Base-by-base conservation (phyloP, 2,329 filamentous ascomycete genomes). In the Talaromyces sp. region DNA sequence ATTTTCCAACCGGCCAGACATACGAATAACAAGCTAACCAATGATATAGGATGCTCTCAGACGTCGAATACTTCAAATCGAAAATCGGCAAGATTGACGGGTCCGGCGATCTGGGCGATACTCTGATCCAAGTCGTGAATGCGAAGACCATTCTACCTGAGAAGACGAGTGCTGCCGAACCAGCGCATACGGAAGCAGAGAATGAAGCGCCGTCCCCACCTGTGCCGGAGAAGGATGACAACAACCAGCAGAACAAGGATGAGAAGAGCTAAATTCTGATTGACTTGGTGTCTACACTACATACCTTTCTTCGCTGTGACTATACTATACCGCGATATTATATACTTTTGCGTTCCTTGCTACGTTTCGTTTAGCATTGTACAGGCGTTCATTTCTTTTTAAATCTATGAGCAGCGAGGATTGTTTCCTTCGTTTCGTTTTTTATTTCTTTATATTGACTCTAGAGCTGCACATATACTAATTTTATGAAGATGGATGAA, bases 31-130 rank as follows among this genome's bases (percentile, higher is more conserved):
- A 49, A 54, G 39, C 60, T 60, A 41, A 63, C 43, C 45, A 16
- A 45, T 54, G 7, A 10, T n/a, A 35, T 68, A 95, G 92, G 73
- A 89, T 97, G 82, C 81, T 91, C 58, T 85, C 85, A 56, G 93
- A 97, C 73, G 85, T 92, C 16, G 87, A 93, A 64, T 86, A 88
- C 69, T 89, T 97, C 71, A 85, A 87, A 58, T 79, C 84, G 1
- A 89, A 88, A 69, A 84, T 97, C 7, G 84, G 87, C 69, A 93
- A 91, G 73, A 85, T 97, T 45, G 89, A 95, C 61, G 92, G 91
- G 1, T 91, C 92, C 66, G 89, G 85, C 10, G 89, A 93, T 69
- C 82, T 91, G 2, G 91, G 90, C 35, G 85, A 89, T 41, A 84
- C 88, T 67, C 83, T 97, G 5, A 78, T 88, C 13, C 84, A 85